These are phyloP conservation scores for Ambrosia hybrid DNA, from an alignment of 140 eudicot genomes.

Conservation along the genomic window DNA sequence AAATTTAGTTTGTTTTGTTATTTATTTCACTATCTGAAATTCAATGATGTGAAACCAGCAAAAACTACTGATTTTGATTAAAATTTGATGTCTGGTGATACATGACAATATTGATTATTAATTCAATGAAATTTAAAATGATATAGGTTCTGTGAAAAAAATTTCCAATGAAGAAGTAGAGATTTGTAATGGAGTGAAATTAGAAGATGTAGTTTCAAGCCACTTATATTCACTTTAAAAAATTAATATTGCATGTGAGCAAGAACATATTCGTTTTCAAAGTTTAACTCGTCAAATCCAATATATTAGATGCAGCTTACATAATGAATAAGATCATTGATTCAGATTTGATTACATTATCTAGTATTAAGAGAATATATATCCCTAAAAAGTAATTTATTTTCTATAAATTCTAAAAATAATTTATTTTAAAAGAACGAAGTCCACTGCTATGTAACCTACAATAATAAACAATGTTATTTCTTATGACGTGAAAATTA, in stretches of 20 bases:
- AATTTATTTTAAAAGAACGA: background rate
- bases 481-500: background rate
- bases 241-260: background rate
- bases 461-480: background rate
- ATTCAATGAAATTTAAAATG: no score
- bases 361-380: constrained; percentile 5
- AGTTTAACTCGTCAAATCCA: background rate
- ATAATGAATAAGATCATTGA: background rate
- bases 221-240: background rate
- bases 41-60: no score
- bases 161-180: no score
- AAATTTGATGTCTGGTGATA: no score
- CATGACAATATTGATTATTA: no score
- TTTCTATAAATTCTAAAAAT: background rate
- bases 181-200: no score
- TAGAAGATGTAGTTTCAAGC: background rate
- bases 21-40: no score
- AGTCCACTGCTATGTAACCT: background rate
- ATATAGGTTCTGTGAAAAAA: no score
- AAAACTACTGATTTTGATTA: no score
- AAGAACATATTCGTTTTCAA: constrained; percentile 8
- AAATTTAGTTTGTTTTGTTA: no score
- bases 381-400: background rate
- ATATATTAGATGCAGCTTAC: constrained; percentile 3
- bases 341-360: constrained; percentile 12